phyloP scores from a whole-genome alignment of 192 early-diverging fungal genomes.

The Umbelopsis vinacea region DNA sequence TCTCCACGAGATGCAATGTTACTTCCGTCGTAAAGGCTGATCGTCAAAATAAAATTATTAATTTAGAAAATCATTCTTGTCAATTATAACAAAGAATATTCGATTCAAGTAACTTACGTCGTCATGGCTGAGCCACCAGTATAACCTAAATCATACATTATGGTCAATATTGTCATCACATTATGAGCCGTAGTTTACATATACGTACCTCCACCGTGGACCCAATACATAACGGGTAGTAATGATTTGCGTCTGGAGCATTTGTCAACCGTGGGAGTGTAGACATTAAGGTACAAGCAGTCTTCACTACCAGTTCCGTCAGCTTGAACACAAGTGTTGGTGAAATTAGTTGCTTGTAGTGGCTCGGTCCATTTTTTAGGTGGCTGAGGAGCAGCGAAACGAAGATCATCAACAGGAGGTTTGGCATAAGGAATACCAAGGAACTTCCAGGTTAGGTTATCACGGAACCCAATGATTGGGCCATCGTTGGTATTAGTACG shows the following conservation, averaged over 20 bases:
- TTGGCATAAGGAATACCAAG: constrained; percentile 58
- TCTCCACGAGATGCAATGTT: constrained; percentile 8
- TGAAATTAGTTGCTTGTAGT: neutral
- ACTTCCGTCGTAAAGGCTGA: neutral
- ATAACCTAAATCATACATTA: neutral
- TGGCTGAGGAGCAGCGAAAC: constrained; percentile 47
- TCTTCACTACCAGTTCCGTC: constrained; percentile 40
- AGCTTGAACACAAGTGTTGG: neutral
- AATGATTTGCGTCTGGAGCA: constrained; percentile 19
- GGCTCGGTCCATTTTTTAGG: neutral
- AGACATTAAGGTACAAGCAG: constrained; percentile 60
- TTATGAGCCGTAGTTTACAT: neutral
- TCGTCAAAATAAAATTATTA: neutral
- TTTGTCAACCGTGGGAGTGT: constrained; percentile 38
- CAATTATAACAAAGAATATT: no score
- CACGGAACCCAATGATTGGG: neutral
- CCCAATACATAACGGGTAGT: constrained; percentile 62
- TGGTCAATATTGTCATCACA: neutral
- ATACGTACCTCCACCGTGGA: neutral
- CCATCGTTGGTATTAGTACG: neutral
- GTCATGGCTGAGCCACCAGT: no score
- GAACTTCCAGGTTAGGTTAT: constrained; percentile 21
- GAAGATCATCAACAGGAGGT: constrained; percentile 43
- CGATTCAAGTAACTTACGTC: no score
- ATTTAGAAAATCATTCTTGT: no score